Evolutionary conservation across 2,329 filamentous ascomycete genomes (phyloP).

Genomic region (Colletotrichum viniferum): DNA sequence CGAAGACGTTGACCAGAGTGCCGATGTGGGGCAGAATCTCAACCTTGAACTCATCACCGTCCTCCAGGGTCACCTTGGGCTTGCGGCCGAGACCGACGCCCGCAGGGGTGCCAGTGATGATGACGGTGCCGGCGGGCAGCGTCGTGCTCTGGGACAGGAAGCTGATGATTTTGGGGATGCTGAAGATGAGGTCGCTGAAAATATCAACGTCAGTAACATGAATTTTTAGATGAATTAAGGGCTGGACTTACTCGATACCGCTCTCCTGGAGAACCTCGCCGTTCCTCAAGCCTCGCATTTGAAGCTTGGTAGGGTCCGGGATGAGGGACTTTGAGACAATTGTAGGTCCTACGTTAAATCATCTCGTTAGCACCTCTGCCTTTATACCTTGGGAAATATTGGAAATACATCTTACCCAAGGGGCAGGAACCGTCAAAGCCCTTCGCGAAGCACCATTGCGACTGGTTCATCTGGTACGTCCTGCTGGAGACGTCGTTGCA

Average conservation of each 20-base stretch:
- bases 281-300: constrained; percentile 51
- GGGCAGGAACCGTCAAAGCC: constrained; percentile 62
- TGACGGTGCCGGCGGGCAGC: constrained; percentile 42
- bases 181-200: constrained; percentile 55
- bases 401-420: constrained; percentile 27
- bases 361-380: accelerated
- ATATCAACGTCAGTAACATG: constrained; percentile 24
- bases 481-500: constrained; percentile 68
- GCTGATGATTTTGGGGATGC: constrained; percentile 47
- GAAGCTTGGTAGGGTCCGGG: constrained; percentile 43
- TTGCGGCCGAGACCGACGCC: constrained; percentile 43
- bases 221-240: constrained; percentile 28
- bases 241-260: constrained; percentile 27
- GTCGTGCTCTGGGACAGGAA: constrained; percentile 49
- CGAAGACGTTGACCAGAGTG: constrained; percentile 38
- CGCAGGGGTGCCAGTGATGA: constrained; percentile 48
- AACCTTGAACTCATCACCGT: constrained; percentile 46
- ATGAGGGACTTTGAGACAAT: constrained; percentile 49
- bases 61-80: constrained; percentile 39
- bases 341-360: constrained; percentile 41
- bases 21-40: constrained; percentile 48
- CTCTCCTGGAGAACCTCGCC: constrained; percentile 55
- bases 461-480: constrained; percentile 56
- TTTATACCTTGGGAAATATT: neutral
- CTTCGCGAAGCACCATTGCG: constrained; percentile 63